Evolutionary conservation across 1,139 yeast species (phyloP).

Genomic region (Petasospora rhodanensis): DNA sequence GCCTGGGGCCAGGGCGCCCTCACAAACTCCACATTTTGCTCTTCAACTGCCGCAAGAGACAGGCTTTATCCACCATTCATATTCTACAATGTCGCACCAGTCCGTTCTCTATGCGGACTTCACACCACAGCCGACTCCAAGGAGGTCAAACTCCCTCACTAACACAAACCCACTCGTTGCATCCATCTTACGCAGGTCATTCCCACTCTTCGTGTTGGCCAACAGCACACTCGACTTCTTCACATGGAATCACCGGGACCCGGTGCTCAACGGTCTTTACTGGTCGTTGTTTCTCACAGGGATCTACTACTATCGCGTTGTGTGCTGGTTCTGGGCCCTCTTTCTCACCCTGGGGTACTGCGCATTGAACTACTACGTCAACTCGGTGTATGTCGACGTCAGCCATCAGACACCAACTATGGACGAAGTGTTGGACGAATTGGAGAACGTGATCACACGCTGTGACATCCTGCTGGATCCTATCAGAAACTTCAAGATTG

Average conservation of each 20-base stretch:
- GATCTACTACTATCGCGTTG: slow-evolving; percentile 12
- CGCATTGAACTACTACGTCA: slow-evolving; percentile 17
- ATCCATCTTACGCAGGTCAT: slow-evolving; percentile 42
- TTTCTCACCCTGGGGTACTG: slow-evolving; percentile 6
- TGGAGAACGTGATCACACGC: slow-evolving; percentile 46
- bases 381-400: slow-evolving; percentile 18
- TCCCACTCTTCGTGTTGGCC: slow-evolving; percentile 40
- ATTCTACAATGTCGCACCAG: slow-evolving; percentile 2
- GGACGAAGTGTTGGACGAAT: slow-evolving; percentile 49
- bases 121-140: slow-evolving; percentile 9
- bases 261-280: slow-evolving; percentile 14
- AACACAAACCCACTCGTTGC: slow-evolving; percentile 39
- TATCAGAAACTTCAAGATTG: slow-evolving; percentile 19
- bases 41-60: too few species aligned
- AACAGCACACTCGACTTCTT: slow-evolving; percentile 24
- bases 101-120: slow-evolving; percentile 10
- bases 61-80: too few species aligned
- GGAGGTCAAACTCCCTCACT: slow-evolving; percentile 17
- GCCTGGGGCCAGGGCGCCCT: too few species aligned
- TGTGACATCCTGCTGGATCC: slow-evolving; percentile 34
- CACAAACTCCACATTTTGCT: too few species aligned
- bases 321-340: slow-evolving; percentile 6
- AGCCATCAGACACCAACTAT: slow-evolving; percentile 39
- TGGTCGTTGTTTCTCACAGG: slow-evolving; percentile 9
- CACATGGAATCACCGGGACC: slow-evolving; percentile 19